These are phyloP conservation scores for Batkoa obscura DNA, from an alignment of 371 early-diverging fungal genomes.

Conservation along the genomic window DNA sequence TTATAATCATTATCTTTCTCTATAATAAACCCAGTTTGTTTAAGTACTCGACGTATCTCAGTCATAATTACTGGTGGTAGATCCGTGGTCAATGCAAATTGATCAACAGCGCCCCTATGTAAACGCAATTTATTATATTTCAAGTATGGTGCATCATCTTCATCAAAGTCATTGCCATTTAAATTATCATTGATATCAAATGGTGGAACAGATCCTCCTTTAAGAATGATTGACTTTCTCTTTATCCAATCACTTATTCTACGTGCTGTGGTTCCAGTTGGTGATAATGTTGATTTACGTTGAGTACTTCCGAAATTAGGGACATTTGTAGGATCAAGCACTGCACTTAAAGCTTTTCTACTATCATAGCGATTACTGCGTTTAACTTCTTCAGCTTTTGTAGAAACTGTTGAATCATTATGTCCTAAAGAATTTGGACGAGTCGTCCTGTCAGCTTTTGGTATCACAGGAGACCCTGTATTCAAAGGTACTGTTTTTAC, in stretches of 20 bases:
- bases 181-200: background rate
- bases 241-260: slow-evolving; percentile 4
- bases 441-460: too few relatives aligned
- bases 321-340: background rate
- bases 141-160: too few relatives aligned
- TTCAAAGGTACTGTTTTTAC: too few relatives aligned
- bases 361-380: background rate
- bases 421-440: too few relatives aligned
- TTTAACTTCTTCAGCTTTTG: background rate
- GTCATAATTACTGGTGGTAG: slow-evolving; percentile 46
- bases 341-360: slow-evolving; percentile 7
- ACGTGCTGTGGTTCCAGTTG: slow-evolving; percentile 1
- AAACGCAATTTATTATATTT: slow-evolving; percentile 28
- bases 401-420: background rate
- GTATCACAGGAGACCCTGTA: too few relatives aligned
- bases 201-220: background rate
- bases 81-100: slow-evolving; percentile 48
- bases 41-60: slow-evolving; percentile 39
- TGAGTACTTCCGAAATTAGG: background rate
- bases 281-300: background rate
- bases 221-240: background rate
- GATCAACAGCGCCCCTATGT: slow-evolving; percentile 63
- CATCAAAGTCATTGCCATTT: too few relatives aligned
- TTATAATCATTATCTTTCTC: slow-evolving; percentile 51
- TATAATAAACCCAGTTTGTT: slow-evolving; percentile 45